Percentiles rank a stretch among this genome's conserved stretches.
These are phyloP conservation scores for Aegilops tauschii DNA, from an alignment of 176 grass and related monocot species.

Conservation along the genomic window DNA sequence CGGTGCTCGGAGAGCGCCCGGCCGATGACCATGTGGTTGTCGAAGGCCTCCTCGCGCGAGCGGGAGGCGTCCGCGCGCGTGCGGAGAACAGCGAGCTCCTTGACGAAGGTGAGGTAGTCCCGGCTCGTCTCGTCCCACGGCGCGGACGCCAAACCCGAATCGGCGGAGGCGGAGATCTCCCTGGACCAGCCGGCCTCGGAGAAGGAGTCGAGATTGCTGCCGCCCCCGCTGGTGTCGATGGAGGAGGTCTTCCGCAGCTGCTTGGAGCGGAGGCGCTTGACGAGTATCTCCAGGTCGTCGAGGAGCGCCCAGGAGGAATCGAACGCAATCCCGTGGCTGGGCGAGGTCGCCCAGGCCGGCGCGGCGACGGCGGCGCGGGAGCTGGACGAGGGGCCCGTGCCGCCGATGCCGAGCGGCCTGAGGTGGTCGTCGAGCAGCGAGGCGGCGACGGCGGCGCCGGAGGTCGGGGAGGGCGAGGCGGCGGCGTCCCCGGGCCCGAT, in stretches of 20 bases:
- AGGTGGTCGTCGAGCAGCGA: conserved; percentile 67
- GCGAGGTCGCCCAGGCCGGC: conserved; percentile 67
- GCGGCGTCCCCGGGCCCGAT: conserved; percentile 24
- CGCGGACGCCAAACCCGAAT: conserved; percentile 35
- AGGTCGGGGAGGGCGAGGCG: not conserved
- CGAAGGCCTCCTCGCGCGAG: conserved; percentile 84
- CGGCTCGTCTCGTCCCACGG: conserved; percentile 84
- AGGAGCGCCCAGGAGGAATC: conserved; percentile 88
- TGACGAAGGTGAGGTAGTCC: conserved; percentile 92
- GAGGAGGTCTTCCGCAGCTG: conserved; percentile 56
- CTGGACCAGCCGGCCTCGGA: conserved; percentile 98
- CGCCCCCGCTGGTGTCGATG: conserved; percentile 10
- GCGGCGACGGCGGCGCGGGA: conserved; percentile 29
- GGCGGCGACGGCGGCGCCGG: conserved; percentile 4
- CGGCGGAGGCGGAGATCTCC: conserved; percentile 58
- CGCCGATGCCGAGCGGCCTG: conserved; percentile 29
- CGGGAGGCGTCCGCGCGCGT: conserved; percentile 62
- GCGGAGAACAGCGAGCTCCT: conserved; percentile 80
- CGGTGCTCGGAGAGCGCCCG: conserved; percentile 74
- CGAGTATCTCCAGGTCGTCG: conserved; percentile 90
- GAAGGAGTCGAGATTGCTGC: conserved; percentile 70
- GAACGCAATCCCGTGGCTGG: conserved; percentile 74
- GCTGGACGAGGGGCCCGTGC: conserved; percentile 26
- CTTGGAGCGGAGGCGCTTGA: conserved; percentile 94
- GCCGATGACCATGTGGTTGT: conserved; percentile 92